A percentile compares a stretch with the other conserved stretches of the same genome.
These are phyloP conservation scores for Sclerotinia glacialis DNA, from an alignment of 2,329 filamentous ascomycete genomes.

Conservation along the genomic window DNA sequence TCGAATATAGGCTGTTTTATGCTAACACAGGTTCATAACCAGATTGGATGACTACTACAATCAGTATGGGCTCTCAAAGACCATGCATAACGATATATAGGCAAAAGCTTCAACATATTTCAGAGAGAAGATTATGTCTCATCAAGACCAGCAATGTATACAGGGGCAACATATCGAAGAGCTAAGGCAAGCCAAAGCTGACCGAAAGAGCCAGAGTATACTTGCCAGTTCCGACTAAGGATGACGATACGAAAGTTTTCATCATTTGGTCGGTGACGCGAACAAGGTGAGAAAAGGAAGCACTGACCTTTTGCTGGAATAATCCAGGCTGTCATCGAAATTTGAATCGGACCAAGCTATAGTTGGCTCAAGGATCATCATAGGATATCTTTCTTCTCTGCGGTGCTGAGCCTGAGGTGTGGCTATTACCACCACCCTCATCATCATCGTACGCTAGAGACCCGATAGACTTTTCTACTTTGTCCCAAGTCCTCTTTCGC, in stretches of 20 bases:
- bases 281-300: slow-evolving; percentile 7
- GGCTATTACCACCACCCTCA: slow-evolving; percentile 33
- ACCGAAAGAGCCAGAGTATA: slow-evolving; percentile 36
- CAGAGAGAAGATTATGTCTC: slow-evolving; percentile 56
- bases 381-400: slow-evolving; percentile 50
- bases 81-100: too few species aligned
- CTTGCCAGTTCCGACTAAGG: slow-evolving; percentile 76
- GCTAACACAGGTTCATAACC: neutral
- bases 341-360: neutral
- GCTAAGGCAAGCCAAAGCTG: slow-evolving; percentile 38
- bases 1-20: neutral
- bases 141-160: slow-evolving; percentile 43
- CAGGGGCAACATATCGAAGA: slow-evolving; percentile 32
- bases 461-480: slow-evolving; percentile 59
- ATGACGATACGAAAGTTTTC: slow-evolving; percentile 90
- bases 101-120: slow-evolving; percentile 30
- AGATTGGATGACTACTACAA: neutral
- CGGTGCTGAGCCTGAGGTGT: slow-evolving; percentile 35
- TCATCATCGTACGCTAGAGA: slow-evolving; percentile 58
- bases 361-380: slow-evolving; percentile 43
- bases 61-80: neutral
- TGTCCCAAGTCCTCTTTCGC: slow-evolving; percentile 65
- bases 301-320: slow-evolving; percentile 18
- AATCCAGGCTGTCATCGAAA: neutral
- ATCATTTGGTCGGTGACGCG: slow-evolving; percentile 57